These are phyloP conservation scores for Pyrus hybrid DNA, from an alignment of 331 rosid species.

Conservation along the genomic window DNA sequence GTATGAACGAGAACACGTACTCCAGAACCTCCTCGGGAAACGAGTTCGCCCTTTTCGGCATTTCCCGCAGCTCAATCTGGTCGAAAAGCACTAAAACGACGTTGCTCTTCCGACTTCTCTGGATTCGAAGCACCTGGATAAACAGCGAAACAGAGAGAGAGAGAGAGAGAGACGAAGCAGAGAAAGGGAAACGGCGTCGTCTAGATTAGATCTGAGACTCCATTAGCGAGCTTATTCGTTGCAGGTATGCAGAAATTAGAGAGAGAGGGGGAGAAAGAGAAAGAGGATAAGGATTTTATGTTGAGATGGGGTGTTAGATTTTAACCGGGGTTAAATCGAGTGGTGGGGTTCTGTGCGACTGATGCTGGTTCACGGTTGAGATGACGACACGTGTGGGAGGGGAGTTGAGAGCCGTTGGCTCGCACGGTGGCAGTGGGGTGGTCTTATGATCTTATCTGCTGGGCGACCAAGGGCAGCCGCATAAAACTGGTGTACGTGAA, in stretches of 20 bases:
- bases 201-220: conserved; percentile 67
- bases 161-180: neutral
- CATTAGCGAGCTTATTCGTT: conserved; percentile 27
- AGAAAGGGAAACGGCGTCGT: neutral
- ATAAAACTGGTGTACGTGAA: conserved; percentile 46
- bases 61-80: neutral
- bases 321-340: conserved; percentile 59
- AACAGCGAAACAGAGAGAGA: neutral
- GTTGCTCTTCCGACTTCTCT: neutral
- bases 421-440: conserved; percentile 23
- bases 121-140: neutral
- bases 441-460: conserved; percentile 71
- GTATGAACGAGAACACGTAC: conserved; percentile 74
- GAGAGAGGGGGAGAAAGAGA: neutral
- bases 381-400: conserved; percentile 32
- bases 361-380: conserved; percentile 10
- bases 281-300: conserved; percentile 53
- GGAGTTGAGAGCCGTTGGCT: conserved; percentile 26
- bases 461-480: conserved; percentile 49
- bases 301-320: conserved; percentile 33
- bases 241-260: conserved; percentile 5
- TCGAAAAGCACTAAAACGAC: neutral
- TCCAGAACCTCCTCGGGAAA: conserved; percentile 88
- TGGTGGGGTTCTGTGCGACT: conserved; percentile 19
- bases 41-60: conserved; percentile 51